phyloP scores from a whole-genome alignment of 441 rosid species.

The Adansonia grandidieri region DNA sequence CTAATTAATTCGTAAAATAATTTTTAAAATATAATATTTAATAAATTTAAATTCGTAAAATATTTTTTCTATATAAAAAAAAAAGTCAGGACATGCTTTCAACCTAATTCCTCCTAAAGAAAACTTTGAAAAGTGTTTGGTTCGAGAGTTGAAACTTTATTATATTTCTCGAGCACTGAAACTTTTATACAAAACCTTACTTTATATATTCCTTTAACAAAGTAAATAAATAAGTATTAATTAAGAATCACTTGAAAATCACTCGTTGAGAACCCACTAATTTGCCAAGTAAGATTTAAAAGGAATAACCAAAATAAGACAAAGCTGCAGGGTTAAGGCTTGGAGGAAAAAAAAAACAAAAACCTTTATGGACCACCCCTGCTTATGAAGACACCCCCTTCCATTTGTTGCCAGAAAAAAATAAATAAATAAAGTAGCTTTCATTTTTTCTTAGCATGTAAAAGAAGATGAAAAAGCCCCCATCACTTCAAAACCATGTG shows the following conservation, averaged over 20 bases:
- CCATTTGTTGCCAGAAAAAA: slow-evolving; percentile 25
- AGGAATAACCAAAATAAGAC: not conserved
- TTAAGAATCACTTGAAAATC: slow-evolving; percentile 17
- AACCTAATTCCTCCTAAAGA: not conserved
- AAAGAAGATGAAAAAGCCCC: slow-evolving; percentile 16
- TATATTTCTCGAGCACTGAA: not conserved
- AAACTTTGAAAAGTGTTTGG: not conserved
- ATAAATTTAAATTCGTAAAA: too few species aligned
- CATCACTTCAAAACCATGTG: slow-evolving; percentile 44
- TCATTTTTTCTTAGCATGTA: slow-evolving; percentile 21
- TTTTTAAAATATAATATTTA: too few species aligned
- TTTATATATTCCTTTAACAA: not conserved
- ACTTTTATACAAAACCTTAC: not conserved
- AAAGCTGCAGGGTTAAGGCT: slow-evolving; percentile 15
- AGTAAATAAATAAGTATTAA: not conserved
- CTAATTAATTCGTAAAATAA: too few species aligned
- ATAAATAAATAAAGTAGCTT: slow-evolving; percentile 19
- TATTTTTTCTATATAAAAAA: not conserved
- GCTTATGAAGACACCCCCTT: slow-evolving; percentile 21
- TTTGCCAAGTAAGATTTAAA: not conserved
- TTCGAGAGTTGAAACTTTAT: slow-evolving; percentile 6
- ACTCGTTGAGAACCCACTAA: not conserved
- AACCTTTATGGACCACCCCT: slow-evolving; percentile 32
- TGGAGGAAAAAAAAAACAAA: not conserved
- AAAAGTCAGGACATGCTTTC: not conserved